Evolutionary conservation across 2,329 filamentous ascomycete species (phyloP).

Genomic region (Aspergillus novoparasiticus): DNA sequence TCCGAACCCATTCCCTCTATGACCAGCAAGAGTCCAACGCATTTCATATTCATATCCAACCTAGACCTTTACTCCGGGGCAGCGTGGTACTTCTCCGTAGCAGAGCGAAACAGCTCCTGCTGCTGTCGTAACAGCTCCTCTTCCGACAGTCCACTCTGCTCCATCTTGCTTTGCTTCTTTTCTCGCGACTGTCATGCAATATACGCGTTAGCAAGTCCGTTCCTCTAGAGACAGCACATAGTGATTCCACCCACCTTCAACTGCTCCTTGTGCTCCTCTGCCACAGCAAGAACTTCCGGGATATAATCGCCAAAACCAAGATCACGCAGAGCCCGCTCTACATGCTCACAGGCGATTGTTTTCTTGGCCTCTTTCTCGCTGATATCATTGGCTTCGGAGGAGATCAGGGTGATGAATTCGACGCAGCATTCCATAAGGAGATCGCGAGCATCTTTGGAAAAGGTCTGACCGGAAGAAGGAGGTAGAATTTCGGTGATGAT

Average conservation of each 20-base stretch:
- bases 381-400: constrained; percentile 98
- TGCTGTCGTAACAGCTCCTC: constrained; percentile 88
- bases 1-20: constrained; percentile 32
- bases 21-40: constrained; percentile 32
- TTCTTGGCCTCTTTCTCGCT: constrained; percentile 99
- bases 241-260: constrained; percentile 69
- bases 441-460: constrained; percentile 93
- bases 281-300: constrained; percentile 80
- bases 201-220: constrained; percentile 18
- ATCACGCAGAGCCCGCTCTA: constrained; percentile 89
- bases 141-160: constrained; percentile 87
- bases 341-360: constrained; percentile 97
- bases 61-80: constrained; percentile 40
- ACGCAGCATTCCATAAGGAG: constrained; percentile 98
- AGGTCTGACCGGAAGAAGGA: constrained; percentile 73
- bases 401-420: constrained; percentile 97
- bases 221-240: background rate
- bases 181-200: constrained; percentile 71
- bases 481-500: constrained; percentile 95
- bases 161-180: constrained; percentile 96
- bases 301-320: constrained; percentile 94
- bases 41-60: constrained; percentile 1
- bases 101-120: constrained; percentile 85
- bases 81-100: constrained; percentile 70
- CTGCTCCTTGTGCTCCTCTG: constrained; percentile 87